Evolutionary conservation across 306 rosid species (phyloP).

Genomic region (Vigna reflexopilosa): DNA sequence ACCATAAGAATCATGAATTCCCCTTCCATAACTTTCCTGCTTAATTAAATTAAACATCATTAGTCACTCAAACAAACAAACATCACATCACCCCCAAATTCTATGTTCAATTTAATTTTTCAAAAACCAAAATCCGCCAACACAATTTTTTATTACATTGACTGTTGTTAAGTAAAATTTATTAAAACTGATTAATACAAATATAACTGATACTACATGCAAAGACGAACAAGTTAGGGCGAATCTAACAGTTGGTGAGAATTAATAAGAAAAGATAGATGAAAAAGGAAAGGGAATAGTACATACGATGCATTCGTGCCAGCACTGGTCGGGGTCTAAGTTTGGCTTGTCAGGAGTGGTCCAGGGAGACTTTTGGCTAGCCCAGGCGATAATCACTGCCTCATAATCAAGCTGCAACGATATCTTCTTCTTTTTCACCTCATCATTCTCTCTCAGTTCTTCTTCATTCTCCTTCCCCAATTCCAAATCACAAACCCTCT

Average conservation of each 20-base stretch:
- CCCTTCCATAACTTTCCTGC: constrained; percentile 55
- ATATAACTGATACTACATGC: too few relatives aligned
- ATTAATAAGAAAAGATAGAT: neutral
- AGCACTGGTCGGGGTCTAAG: constrained; percentile 58
- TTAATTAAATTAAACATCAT: neutral
- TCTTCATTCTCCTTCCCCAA: neutral
- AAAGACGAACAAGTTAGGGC: too few relatives aligned
- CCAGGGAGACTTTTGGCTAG: constrained; percentile 77
- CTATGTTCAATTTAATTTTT: neutral
- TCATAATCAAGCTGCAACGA: constrained; percentile 80
- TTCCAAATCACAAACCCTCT: constrained; percentile 13
- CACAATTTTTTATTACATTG: too few relatives aligned
- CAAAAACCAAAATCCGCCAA: neutral
- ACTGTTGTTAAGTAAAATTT: too few relatives aligned
- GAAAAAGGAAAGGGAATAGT: constrained; percentile 5
- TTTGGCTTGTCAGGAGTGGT: constrained; percentile 68
- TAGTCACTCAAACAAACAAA: neutral
- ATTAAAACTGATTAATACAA: too few relatives aligned
- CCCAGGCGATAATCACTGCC: constrained; percentile 79
- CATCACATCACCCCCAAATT: neutral
- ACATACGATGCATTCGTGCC: constrained; percentile 67
- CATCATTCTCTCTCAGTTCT: constrained; percentile 26
- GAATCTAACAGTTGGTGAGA: neutral
- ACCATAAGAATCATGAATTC: constrained; percentile 45
- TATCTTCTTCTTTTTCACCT: constrained; percentile 55